Conservation (phyloP, 176 grass and related monocot species). For the Triticum turgidum region DNA sequence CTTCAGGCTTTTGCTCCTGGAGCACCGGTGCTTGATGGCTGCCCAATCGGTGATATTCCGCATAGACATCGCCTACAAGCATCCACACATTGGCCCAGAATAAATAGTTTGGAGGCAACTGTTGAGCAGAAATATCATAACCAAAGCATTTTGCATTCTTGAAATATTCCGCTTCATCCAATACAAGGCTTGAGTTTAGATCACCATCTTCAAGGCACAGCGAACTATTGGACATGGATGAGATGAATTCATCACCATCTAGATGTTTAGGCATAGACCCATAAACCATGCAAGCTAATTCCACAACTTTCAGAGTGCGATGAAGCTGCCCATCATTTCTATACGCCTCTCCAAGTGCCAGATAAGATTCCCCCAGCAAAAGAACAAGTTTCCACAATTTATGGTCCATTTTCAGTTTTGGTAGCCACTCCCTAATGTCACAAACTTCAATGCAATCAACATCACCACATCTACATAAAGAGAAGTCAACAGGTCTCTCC, state of each 20-base stretch:
- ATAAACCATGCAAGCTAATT: slow-evolving; percentile 91
- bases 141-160: slow-evolving; percentile 28
- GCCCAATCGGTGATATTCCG: slow-evolving; percentile 73
- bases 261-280: slow-evolving; percentile 96
- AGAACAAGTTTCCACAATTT: slow-evolving; percentile 99
- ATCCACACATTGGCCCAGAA: slow-evolving; percentile 94
- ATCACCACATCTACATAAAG: slow-evolving; percentile 83
- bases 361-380: slow-evolving; percentile 97
- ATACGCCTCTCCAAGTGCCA: slow-evolving; percentile 84
- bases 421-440: slow-evolving; percentile 93
- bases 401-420: slow-evolving; percentile 91
- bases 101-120: slow-evolving; percentile 54
- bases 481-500: slow-evolving; percentile 71
- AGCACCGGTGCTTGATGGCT: slow-evolving; percentile 49
- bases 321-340: slow-evolving; percentile 76
- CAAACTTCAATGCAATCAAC: slow-evolving; percentile 96
- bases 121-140: slow-evolving; percentile 39
- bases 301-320: slow-evolving; percentile 84
- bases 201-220: slow-evolving; percentile 30
- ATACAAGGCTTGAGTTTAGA: slow-evolving; percentile 45
- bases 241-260: slow-evolving; percentile 87
- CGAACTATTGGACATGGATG: slow-evolving; percentile 67
- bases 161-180: slow-evolving; percentile 44
- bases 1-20: slow-evolving; percentile 47
- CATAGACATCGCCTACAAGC: slow-evolving; percentile 91